Percentiles rank a stretch among this genome's conserved stretches.
Evolutionary conservation across 2,329 filamentous ascomycete genomes (phyloP).

Genomic region (Fusarium lateritium): DNA sequence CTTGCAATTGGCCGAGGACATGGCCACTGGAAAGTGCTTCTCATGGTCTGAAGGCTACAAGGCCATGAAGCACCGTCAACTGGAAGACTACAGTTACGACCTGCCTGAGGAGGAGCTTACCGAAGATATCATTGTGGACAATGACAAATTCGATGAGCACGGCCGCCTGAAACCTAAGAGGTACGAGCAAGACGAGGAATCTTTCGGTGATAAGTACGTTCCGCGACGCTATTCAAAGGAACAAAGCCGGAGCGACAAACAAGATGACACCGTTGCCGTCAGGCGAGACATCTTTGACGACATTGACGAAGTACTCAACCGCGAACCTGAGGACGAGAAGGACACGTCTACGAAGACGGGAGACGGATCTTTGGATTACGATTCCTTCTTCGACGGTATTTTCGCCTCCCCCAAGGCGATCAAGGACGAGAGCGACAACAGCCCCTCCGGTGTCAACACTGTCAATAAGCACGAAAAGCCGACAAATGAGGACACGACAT

Average conservation of each 20-base stretch:
- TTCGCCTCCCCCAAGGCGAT: not conserved
- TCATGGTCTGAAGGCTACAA: slow-evolving; percentile 55
- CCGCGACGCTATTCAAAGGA: not conserved
- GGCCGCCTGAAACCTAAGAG: slow-evolving; percentile 27
- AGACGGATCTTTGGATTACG: not conserved
- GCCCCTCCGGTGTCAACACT: not conserved
- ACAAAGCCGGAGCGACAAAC: not conserved
- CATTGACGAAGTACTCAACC: slow-evolving; percentile 10
- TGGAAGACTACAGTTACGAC: slow-evolving; percentile 49
- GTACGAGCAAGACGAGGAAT: not conserved
- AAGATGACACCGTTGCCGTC: no score
- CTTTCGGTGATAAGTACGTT: not conserved
- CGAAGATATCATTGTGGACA: slow-evolving; percentile 45
- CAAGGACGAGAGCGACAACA: not conserved
- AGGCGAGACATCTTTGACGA: slow-evolving; percentile 6
- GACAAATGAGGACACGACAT: no score
- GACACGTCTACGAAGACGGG: not conserved
- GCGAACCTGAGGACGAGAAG: not conserved
- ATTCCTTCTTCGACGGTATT: slow-evolving; percentile 16
- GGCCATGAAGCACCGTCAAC: slow-evolving; percentile 46
- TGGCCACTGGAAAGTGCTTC: slow-evolving; percentile 53
- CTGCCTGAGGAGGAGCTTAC: slow-evolving; percentile 45
- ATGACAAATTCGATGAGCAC: slow-evolving; percentile 27
- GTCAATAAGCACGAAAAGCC: not conserved
- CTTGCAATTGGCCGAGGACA: slow-evolving; percentile 49